Evolutionary conservation across 1,284 basidiomycete species (phyloP), one percentile per base, ranked within the genome.

Genomic region (Xerocomus cyaneibrunnescens): DNA sequence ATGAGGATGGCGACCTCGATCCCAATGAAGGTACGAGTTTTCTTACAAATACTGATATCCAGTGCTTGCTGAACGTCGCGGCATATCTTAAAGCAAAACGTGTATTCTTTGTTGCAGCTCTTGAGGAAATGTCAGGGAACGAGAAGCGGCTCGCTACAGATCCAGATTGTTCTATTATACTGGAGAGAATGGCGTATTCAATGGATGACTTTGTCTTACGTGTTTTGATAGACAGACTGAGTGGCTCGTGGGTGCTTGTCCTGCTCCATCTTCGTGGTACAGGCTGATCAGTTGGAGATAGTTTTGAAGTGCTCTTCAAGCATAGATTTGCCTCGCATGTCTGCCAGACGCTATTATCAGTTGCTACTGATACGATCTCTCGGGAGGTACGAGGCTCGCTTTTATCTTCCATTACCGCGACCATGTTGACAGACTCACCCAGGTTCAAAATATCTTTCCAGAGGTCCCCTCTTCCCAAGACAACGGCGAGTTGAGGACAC

Each of bases 311-410:
- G 37, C 76, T 96, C 16, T 74, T 84, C 32, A 82, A 77, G 61
- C 90, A 97, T 65, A 81, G 94, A 21, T 94, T 94, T 72, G 92
- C 89, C 16, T 94, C 92, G 22, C 94, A 97, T 79, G 94, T 96
- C 9, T 87, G 88, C 58, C 94, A 97, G 69, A 96, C 93, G 0
- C 74, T 95, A 57, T 78, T 96, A 58, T 79, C 79, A 5, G 79
- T 92, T 7, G 84, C 85, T 0, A 73, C 72, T n/a, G 80, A 86
- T 40, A 93, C 92, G 0, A 72, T 94, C 22, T 79, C 84, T 42
- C 79, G 94, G 62, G 94, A 98, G 80, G 92, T 92, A 54, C 46
- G 41, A 30, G 39, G 35, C 30, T 35, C 23, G 7, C 30, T 19
- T 39, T 17, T 27, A 14, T 54, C 32, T 28, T 32, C 38, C 17